phyloP scores from a whole-genome alignment of 495 filamentous ascomycete species.

The Tuber borchii region DNA sequence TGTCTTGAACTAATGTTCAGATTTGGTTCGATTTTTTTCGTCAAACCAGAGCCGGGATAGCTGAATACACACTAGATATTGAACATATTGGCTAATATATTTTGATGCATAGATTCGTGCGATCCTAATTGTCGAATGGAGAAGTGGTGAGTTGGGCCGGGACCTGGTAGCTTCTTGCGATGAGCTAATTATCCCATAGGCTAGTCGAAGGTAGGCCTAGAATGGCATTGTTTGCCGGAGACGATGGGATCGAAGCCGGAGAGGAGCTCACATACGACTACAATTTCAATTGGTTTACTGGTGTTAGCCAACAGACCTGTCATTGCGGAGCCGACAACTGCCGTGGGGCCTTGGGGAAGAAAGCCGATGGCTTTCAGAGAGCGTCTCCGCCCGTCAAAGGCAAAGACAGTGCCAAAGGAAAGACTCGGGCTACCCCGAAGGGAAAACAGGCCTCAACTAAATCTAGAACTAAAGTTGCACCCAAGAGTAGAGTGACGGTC shows the following conservation, averaged over 20 bases:
- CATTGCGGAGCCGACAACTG: conserved; percentile 71
- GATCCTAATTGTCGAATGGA: conserved; percentile 96
- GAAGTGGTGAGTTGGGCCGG: conserved; percentile 53
- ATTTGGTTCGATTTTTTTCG: not conserved
- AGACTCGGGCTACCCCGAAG: conserved; percentile 44
- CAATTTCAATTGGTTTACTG: conserved; percentile 67
- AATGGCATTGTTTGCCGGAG: conserved; percentile 94
- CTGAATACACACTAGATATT: not conserved
- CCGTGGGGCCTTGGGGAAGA: conserved; percentile 63
- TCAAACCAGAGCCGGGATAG: not conserved
- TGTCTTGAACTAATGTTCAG: conserved; percentile 7
- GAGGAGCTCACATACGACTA: conserved; percentile 99
- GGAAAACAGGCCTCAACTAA: conserved; percentile 44
- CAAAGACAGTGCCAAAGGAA: conserved; percentile 57
- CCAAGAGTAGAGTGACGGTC: not conserved
- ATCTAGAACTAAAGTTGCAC: not conserved
- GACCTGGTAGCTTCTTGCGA: not conserved
- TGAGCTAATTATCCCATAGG: conserved; percentile 39
- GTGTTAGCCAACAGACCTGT: conserved; percentile 57
- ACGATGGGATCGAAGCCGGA: conserved; percentile 79
- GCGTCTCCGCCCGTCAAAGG: conserved; percentile 14
- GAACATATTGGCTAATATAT: conserved; percentile 6
- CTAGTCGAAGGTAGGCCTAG: conserved; percentile 89
- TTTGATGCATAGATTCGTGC: conserved; percentile 58
- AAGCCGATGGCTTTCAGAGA: conserved; percentile 35